Conservation (phyloP, 1,139 yeast genomes). For the Candida sanyaensis region DNA sequence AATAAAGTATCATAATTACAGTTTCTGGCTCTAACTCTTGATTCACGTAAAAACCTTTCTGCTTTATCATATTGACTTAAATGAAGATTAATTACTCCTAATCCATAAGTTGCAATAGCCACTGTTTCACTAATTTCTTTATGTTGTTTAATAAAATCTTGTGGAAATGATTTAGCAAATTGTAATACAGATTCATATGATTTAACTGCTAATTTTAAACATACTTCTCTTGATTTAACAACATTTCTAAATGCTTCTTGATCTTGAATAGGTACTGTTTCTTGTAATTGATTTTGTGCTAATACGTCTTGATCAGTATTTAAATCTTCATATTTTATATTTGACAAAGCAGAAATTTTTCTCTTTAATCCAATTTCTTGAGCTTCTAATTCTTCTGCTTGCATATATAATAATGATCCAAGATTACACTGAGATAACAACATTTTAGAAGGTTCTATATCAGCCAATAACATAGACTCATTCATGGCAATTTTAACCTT, state of each 20-base stretch:
- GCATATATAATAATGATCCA: constrained; percentile 70
- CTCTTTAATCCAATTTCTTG: constrained; percentile 36
- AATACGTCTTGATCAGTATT: constrained; percentile 4
- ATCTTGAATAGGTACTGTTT: constrained; percentile 14
- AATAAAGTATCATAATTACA: constrained; percentile 67
- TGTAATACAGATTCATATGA: constrained; percentile 56
- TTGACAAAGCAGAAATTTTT: constrained; percentile 24
- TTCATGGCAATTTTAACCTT: constrained; percentile 67
- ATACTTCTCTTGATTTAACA: constrained; percentile 33
- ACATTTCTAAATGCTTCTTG: constrained; percentile 15
- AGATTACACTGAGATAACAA: constrained; percentile 69
- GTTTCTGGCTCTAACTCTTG: constrained; percentile 69
- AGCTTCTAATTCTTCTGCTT: constrained; percentile 67
- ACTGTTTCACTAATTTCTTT: constrained; percentile 53
- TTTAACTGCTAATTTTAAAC: constrained; percentile 45
- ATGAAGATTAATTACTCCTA: constrained; percentile 77
- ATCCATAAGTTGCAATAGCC: constrained; percentile 81
- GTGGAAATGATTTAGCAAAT: constrained; percentile 54
- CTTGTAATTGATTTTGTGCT: constrained; percentile 7
- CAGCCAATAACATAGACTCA: constrained; percentile 73
- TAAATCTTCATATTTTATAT: constrained; percentile 21
- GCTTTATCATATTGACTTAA: constrained; percentile 57
- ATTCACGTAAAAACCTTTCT: constrained; percentile 62
- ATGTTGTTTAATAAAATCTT: constrained; percentile 21
- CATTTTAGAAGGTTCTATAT: constrained; percentile 65